phyloP scores from a whole-genome alignment of 2,329 filamentous ascomycete species.

The Alternaria panax region DNA sequence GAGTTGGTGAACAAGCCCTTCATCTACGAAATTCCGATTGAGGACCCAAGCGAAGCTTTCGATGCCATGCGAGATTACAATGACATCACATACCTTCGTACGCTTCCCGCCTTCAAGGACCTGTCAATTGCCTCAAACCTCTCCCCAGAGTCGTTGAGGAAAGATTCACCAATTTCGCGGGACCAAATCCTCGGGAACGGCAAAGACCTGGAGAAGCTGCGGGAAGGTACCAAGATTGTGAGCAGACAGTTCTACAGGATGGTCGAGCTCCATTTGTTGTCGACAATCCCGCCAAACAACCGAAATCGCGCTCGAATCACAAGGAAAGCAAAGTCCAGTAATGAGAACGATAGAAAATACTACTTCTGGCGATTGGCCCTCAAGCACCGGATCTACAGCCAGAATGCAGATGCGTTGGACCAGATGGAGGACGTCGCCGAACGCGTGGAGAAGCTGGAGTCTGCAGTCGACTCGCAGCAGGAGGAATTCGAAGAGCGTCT shows the following conservation, averaged over 20 bases:
- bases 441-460: constrained; percentile 74
- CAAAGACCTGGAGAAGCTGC: constrained; percentile 63
- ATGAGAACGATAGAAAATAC: constrained; percentile 68
- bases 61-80: constrained; percentile 79
- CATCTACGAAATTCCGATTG: constrained; percentile 85
- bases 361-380: constrained; percentile 75
- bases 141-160: constrained; percentile 60
- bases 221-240: constrained; percentile 72
- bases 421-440: constrained; percentile 71
- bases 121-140: constrained; percentile 62
- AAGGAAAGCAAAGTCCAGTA: constrained; percentile 56
- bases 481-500: constrained; percentile 76
- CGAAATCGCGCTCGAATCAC: constrained; percentile 57
- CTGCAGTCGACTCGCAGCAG: constrained; percentile 72
- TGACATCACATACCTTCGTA: constrained; percentile 72
- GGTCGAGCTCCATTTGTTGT: constrained; percentile 76
- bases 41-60: constrained; percentile 90
- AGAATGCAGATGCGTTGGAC: constrained; percentile 74
- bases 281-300: constrained; percentile 60
- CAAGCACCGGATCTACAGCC: constrained; percentile 78
- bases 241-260: constrained; percentile 78
- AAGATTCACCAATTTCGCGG: constrained; percentile 58
- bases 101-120: constrained; percentile 63
- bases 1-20: constrained; percentile 71
- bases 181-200: constrained; percentile 65